Conservation (phyloP, 768 basidiomycete genomes). For the Gymnopilus dilepis region DNA sequence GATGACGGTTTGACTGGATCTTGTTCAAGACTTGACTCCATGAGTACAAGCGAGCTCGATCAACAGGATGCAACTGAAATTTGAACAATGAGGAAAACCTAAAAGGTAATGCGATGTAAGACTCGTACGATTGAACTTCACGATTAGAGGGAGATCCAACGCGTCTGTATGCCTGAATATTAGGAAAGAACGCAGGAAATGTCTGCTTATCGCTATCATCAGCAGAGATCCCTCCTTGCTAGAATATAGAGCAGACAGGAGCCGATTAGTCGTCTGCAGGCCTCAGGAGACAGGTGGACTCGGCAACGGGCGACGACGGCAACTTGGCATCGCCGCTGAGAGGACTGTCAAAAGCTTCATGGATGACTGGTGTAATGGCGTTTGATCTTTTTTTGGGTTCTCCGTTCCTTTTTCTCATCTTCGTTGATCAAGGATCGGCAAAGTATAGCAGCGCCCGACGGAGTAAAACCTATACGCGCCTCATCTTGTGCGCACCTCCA, state of each 20-base stretch:
- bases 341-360: too few relatives aligned
- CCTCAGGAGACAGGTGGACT: too few relatives aligned
- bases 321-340: too few relatives aligned
- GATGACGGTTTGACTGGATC: neutral
- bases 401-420: neutral
- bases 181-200: too few relatives aligned
- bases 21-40: neutral
- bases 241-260: neutral
- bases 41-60: neutral
- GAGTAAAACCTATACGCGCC: too few relatives aligned
- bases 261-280: neutral
- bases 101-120: neutral
- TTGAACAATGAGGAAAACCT: neutral
- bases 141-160: neutral
- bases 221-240: neutral
- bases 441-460: neutral
- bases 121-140: neutral
- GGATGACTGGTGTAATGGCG: too few relatives aligned
- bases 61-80: neutral
- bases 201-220: neutral
- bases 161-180: too few relatives aligned
- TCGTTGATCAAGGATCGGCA: neutral
- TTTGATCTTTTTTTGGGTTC: neutral
- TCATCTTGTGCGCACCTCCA: too few relatives aligned
- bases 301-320: too few relatives aligned